Evolutionary conservation across 805 yeast species (phyloP).

Genomic region (Millerago galiae): DNA sequence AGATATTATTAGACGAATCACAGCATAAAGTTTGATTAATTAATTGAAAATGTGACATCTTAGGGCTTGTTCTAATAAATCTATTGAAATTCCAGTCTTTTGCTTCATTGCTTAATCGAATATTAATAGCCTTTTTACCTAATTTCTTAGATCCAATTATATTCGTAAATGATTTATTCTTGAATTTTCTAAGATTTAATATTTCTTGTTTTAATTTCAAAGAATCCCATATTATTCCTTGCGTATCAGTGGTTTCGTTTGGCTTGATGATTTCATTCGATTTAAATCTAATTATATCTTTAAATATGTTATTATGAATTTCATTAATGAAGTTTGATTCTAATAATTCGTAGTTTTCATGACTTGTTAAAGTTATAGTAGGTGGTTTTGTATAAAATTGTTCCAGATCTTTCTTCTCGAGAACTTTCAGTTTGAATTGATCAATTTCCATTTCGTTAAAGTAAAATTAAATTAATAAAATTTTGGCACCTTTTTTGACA

Average conservation of each 20-base stretch:
- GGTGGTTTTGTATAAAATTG: neutral
- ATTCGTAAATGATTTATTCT: conserved; percentile 23
- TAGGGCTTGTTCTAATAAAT: conserved; percentile 39
- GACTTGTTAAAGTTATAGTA: neutral
- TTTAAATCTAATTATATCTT: neutral
- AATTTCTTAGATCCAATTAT: conserved; percentile 18
- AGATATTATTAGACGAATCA: conserved; percentile 4
- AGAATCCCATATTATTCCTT: conserved; percentile 26
- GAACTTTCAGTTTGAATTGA: neutral
- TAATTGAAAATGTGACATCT: conserved; percentile 51
- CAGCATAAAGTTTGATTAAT: conserved; percentile 35
- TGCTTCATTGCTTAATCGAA: conserved; percentile 2
- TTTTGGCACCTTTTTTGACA: neutral
- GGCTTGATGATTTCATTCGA: no score
- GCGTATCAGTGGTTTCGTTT: conserved; percentile 18
- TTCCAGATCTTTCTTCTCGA: neutral
- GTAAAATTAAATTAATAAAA: neutral
- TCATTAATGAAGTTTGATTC: neutral
- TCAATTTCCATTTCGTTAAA: neutral
- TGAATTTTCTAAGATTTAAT: conserved; percentile 10
- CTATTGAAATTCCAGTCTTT: conserved; percentile 23
- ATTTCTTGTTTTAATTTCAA: neutral
- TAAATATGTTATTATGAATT: neutral
- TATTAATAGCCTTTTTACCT: conserved; percentile 13
- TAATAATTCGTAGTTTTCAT: neutral